These are phyloP conservation scores for Cladophialophora psammophila DNA, from an alignment of 2,329 filamentous ascomycete species.

Conservation along the genomic window DNA sequence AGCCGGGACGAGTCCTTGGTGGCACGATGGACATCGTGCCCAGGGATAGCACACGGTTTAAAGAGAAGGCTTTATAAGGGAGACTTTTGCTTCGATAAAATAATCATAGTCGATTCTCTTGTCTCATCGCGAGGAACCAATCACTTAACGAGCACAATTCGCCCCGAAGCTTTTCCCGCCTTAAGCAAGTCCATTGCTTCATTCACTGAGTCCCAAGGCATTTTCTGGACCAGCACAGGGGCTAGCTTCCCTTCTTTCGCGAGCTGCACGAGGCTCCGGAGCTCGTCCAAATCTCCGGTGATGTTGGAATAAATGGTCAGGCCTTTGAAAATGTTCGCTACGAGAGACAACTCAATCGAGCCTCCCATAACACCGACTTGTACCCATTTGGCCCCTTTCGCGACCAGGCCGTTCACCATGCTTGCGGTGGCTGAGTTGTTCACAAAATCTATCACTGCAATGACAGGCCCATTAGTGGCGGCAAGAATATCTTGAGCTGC, in stretches of 20 bases:
- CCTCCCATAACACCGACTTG: slow-evolving; percentile 35
- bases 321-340: slow-evolving; percentile 17
- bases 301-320: slow-evolving; percentile 26
- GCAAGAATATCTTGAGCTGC: slow-evolving; percentile 17
- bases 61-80: too few relatives aligned
- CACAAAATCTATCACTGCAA: slow-evolving; percentile 33
- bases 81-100: too few relatives aligned
- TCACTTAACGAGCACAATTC: slow-evolving; percentile 23
- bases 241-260: slow-evolving; percentile 25
- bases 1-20: too few relatives aligned
- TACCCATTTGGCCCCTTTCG: slow-evolving; percentile 33
- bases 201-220: slow-evolving; percentile 25
- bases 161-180: slow-evolving; percentile 29
- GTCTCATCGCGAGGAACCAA: too few relatives aligned
- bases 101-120: too few relatives aligned
- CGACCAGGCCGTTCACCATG: slow-evolving; percentile 14
- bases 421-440: slow-evolving; percentile 32
- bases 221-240: slow-evolving; percentile 22
- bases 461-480: slow-evolving; percentile 23
- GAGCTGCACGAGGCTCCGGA: slow-evolving; percentile 21
- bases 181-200: slow-evolving; percentile 30
- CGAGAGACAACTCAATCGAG: slow-evolving; percentile 28
- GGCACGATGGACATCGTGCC: too few relatives aligned
- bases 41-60: too few relatives aligned
- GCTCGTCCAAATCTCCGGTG: slow-evolving; percentile 26